phyloP scores from a whole-genome alignment of 2,329 filamentous ascomycete species.

The Monosporascus sp. region DNA sequence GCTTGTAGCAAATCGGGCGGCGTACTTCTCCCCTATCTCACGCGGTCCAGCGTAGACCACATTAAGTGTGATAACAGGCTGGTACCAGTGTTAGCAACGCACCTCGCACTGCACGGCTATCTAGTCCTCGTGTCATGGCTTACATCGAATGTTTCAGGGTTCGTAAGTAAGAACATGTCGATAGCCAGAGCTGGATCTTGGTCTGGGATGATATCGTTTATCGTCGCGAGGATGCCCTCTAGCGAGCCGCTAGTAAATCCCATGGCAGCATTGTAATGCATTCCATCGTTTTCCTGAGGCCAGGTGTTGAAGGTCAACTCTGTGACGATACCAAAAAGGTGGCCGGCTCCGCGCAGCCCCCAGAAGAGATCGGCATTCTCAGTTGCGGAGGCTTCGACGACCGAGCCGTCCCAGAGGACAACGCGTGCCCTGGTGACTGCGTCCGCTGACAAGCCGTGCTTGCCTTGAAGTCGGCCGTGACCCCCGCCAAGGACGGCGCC shows the following conservation, averaged over 20 bases:
- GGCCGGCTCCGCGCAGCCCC: slow-evolving; percentile 40
- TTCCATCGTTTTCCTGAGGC: slow-evolving; percentile 4
- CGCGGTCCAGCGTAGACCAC: slow-evolving; percentile 6
- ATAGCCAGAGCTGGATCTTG: slow-evolving; percentile 6
- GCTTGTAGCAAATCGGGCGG: slow-evolving; percentile 4
- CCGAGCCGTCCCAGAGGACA: slow-evolving; percentile 33
- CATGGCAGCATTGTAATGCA: slow-evolving; percentile 9
- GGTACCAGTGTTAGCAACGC: background rate
- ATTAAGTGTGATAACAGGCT: slow-evolving; percentile 4
- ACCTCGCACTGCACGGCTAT: background rate
- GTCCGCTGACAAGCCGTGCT: slow-evolving; percentile 36
- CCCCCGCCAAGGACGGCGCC: slow-evolving; percentile 36
- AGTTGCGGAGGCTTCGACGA: slow-evolving; percentile 22
- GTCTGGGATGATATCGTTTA: slow-evolving; percentile 7
- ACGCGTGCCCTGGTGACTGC: slow-evolving; percentile 34
- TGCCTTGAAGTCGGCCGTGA: slow-evolving; percentile 37
- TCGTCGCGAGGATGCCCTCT: slow-evolving; percentile 1
- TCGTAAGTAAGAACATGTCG: slow-evolving; percentile 3
- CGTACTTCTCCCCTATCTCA: slow-evolving; percentile 1
- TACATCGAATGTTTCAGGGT: slow-evolving; percentile 1
- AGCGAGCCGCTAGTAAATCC: slow-evolving; percentile 6
- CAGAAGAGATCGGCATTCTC: slow-evolving; percentile 36
- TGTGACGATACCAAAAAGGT: slow-evolving; percentile 36
- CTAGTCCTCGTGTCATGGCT: background rate
- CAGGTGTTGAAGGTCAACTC: slow-evolving; percentile 6